Evolutionary conservation across 1,284 basidiomycete genomes (phyloP).

Genomic region (Heterobasidion occidentale): DNA sequence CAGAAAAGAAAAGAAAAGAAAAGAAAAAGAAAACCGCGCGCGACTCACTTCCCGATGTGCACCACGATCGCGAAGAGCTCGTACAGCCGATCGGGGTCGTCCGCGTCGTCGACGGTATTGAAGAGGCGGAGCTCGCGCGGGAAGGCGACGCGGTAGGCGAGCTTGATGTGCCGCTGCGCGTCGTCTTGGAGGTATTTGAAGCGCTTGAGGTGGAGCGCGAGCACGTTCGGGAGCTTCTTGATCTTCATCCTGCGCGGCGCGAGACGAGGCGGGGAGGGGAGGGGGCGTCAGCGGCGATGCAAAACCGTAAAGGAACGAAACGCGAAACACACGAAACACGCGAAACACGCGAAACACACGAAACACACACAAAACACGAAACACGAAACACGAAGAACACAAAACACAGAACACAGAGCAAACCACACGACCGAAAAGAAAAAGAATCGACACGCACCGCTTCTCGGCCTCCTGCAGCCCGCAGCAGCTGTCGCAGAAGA

Average conservation of each 20-base stretch:
- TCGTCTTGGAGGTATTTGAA: slow-evolving; percentile 98
- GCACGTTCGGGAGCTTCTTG: slow-evolving; percentile 89
- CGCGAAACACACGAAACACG: neutral
- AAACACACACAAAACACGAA: too few relatives aligned
- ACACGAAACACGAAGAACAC: too few relatives aligned
- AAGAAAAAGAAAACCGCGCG: neutral
- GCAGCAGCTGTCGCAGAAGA: slow-evolving; percentile 96
- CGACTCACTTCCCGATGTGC: slow-evolving; percentile 83
- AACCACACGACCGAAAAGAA: too few relatives aligned
- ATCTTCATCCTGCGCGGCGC: slow-evolving; percentile 81
- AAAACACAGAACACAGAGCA: too few relatives aligned
- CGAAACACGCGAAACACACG: neutral
- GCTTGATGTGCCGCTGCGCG: slow-evolving; percentile 83
- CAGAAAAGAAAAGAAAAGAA: too few relatives aligned
- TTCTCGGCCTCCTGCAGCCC: slow-evolving; percentile 97
- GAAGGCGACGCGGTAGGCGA: slow-evolving; percentile 94
- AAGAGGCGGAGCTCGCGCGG: slow-evolving; percentile 91
- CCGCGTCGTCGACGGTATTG: slow-evolving; percentile 93
- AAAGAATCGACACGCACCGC: slow-evolving; percentile 72
- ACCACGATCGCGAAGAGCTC: slow-evolving; percentile 95
- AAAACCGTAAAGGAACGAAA: neutral
- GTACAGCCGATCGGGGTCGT: slow-evolving; percentile 86
- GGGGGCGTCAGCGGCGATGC: slow-evolving; percentile 7
- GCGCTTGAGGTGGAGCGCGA: slow-evolving; percentile 93
- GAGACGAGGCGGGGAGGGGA: too few relatives aligned